Evolutionary conservation across 257 asterid genomes (phyloP), one percentile per base, ranked within the genome.

Genomic region (Gentiana macrophylla): DNA sequence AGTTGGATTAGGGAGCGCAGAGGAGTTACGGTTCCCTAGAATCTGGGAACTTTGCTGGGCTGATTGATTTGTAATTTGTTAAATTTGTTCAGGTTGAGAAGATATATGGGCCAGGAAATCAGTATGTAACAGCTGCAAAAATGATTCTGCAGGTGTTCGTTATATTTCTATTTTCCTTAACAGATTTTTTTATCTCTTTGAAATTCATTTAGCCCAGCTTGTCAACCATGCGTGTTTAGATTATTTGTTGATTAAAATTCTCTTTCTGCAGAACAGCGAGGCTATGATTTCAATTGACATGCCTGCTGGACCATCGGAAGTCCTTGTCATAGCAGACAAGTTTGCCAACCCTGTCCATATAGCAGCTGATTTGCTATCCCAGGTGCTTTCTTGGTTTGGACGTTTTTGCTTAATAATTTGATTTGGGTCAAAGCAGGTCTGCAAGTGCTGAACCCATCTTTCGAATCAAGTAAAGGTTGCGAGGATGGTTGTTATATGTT

Each of bases 291-390:
- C 95, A 56, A 87, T 91, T 71, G 98, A 91, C 81, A 91, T 91
- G 98, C 97, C 98, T 9, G 94, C 97, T 70, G 98, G 98, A 70
- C 98, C 98, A 61, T 91, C 98, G n/a, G 98, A 91, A 91, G 97
- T 91, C 67, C 98, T 92, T 67, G 94, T 88, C 63, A 83, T 85
- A 62, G 97, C 95, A 64, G 98, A 87, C 72, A 74, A 83, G 70
- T 70, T 80, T 70, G 89, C 97, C 53, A 92, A 69, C 70, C 95
- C 93, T 65, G 94, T 81, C 65, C 94, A 92, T 68, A 71, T 92
- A 57, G 98, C 98, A 9, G 94, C 98, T 33, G 98, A 92, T 78
- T 79, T 92, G 64, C 95, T 92, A 61, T 92, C 97, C 36, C 98
- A 92, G 95, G 97, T 92, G 44, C 53, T 62, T 50, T 43, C 55